Evolutionary conservation across 1,284 basidiomycete species (phyloP), one percentile per base, ranked within the genome.

Genomic region (Paramarasmius palmivorus): DNA sequence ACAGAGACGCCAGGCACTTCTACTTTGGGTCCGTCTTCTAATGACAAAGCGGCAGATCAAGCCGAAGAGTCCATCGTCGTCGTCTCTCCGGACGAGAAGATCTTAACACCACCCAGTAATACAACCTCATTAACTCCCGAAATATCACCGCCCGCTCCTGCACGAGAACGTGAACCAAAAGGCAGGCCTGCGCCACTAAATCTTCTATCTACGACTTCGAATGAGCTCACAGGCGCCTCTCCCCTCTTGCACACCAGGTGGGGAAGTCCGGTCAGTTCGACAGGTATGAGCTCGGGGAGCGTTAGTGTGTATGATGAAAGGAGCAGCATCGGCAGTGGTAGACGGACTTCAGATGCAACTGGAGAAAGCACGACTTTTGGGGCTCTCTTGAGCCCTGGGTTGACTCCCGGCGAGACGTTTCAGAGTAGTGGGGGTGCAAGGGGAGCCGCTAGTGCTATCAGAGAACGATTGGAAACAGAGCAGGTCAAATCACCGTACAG

Each of bases 131-230:
- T 17, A 32, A 14, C 26, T 9, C 25, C 44, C 25, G 15, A 14
- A 26, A 17, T 17, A 10, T 49, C 52, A 20, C 46, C 40, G 19
- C 68, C 36, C 7, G 45, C 37, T 40, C 50, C 57, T 15, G 32
- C 54, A 19, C 61, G 65, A 8, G 74, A 74, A 1, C 73, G 73
- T 0, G 59, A 74, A 3, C 73, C 74, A 2, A 58, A 61, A 32
- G 56, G 57, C 7, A 39, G 57, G 29, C 55, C 36, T 50, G 61
- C 44, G 35, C 50, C 53, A 29, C 32, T 46, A n/a, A 46, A 26
- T 15, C 44, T 46, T 19, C 44, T 46, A 14, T 46, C 44, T 22
- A 44, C 41, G 25, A 53, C 38, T 34, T 22, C 46, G 12, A 23
- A 26, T 36, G 47, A 47, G 12, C 22, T 42, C 20, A 38, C 23